These are phyloP conservation scores for Monilinia polystroma DNA, from an alignment of 2,329 filamentous ascomycete species.

Conservation along the genomic window DNA sequence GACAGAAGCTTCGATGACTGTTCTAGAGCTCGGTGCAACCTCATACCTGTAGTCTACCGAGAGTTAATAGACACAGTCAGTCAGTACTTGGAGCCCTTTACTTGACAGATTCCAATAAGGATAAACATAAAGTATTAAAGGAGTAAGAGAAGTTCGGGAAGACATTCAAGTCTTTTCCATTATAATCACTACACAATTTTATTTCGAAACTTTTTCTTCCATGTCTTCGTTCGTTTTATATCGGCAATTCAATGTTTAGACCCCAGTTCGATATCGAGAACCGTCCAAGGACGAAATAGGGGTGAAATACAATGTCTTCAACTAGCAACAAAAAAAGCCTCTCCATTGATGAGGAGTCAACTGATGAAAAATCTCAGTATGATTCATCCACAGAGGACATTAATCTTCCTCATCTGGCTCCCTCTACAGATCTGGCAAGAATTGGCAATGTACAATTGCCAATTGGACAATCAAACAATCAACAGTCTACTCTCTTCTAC, in stretches of 20 bases:
- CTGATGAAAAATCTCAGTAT: constrained; percentile 10
- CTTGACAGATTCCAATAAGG: constrained; percentile 7
- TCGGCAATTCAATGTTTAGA: constrained; percentile 18
- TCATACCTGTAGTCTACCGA: neutral
- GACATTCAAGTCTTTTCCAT: too few species aligned
- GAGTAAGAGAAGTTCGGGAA: too few species aligned
- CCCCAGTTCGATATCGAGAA: constrained; percentile 13
- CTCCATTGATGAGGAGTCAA: constrained; percentile 4
- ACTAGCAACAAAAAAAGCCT: neutral
- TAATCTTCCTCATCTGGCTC: neutral
- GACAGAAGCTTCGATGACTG: constrained; percentile 21
- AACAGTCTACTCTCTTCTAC: constrained; percentile 35
- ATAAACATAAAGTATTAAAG: neutral
- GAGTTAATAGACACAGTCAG: too few species aligned
- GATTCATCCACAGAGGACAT: constrained; percentile 22
- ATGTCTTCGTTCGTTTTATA: constrained; percentile 1
- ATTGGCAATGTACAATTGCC: constrained; percentile 25
- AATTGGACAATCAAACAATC: constrained; percentile 27
- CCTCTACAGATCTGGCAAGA: constrained; percentile 22
- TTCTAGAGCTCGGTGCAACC: constrained; percentile 14
- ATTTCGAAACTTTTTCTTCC: neutral
- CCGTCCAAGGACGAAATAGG: constrained; percentile 13
- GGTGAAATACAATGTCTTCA: constrained; percentile 7
- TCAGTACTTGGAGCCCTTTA: neutral
- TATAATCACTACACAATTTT: too few species aligned